Evolutionary conservation across 2,329 filamentous ascomycete species (phyloP), one percentile per base, ranked within the genome.

Genomic region (Aspergillus cejpii): DNA sequence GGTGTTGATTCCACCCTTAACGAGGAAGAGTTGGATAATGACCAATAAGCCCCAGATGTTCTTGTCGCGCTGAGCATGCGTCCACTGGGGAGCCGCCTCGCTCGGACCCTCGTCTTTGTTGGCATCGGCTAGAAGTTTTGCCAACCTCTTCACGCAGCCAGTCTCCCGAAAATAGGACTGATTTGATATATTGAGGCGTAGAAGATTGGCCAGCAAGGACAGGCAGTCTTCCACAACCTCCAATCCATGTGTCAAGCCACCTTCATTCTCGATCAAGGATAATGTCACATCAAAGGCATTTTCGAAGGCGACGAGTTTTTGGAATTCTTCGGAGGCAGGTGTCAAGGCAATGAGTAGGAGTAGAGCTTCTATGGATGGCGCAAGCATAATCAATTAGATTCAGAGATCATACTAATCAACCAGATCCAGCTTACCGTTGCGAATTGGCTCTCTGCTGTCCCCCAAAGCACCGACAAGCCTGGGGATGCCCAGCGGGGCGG

Each of bases 251-350:
- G 76, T 77, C 36, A 98, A 71, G 2, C 84, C 85, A 0, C 92
- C 92, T 58, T 98, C 92, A 0, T 76, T 73, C 53, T 84, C 78
- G 42, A 98, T 86, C 42, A 97, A 83, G 36, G 75, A 75, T 63
- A 97, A 96, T 20, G 94, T 73, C 34, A 84, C 82, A 49, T 92
- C 88, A 58, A 96, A 97, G 0, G 90, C 87, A 73, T 88, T 91
- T 59, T 96, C 89, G 55, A 96, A 97, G 0, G 89, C 92, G 19
- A 97, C 90, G 1, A 97, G 77, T 65, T 97, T 97, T 63, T 97
- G 90, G 41, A 98, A 79, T 58, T 97, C 90, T 33, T 83, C 72
- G 6, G 91, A 95, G 0, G 83, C 83, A 23, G 88, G 87, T 0
- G 92, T 96, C 23, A 98, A 75, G 45, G 89, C 86, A 24, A 87